Base-by-base conservation (phyloP, 2,329 filamentous ascomycete species). In the Lomentospora prolificans region DNA sequence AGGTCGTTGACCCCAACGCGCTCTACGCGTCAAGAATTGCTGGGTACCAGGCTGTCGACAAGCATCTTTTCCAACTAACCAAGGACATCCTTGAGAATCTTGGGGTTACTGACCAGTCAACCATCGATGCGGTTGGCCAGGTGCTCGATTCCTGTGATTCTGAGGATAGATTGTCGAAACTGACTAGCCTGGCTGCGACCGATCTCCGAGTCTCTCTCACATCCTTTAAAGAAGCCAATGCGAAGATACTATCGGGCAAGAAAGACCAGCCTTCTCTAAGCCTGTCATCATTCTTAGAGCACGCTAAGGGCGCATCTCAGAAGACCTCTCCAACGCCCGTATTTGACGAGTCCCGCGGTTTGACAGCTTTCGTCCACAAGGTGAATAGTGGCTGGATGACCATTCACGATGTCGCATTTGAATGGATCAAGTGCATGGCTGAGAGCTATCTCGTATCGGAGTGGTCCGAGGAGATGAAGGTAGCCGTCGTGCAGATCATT, bases 201-300 rank as follows among this genome's bases (percentile, higher is more conserved):
- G 79, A 82, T 59, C 64, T 84, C 24, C 75, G 73, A 3, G 69
- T 70, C 22, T 70, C 73, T 4, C 67, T 83, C n/a, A 63, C 70
- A 1, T 67, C 72, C 3, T 82, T 80, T 60, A 75, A 73, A 44
- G 77, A 81, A 55, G 77, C 80, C n/a, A 72, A 72, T 5, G 78
- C 78, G 0, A 75, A 73, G 58, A 70, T 79, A 4, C 64, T 84
- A 9, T 65, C 82, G 10, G 76, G 70, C 58, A 81, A 81, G 59
- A 76, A 77, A 56, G 77, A 80, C 50, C 69, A 73, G 22, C 71
- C 76, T 0, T 73, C 74, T 9, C 68, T 80, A 28, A 79, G 79
- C 7, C 70, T 84, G 14, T 81, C 78, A 1, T 81, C 80, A 3
- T 85, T 86, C 60, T 72, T 86, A 3, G 82, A 86, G 60, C 80